phyloP scores from a whole-genome alignment of 148 eudicot genomes.

The Pouteria glomerata region DNA sequence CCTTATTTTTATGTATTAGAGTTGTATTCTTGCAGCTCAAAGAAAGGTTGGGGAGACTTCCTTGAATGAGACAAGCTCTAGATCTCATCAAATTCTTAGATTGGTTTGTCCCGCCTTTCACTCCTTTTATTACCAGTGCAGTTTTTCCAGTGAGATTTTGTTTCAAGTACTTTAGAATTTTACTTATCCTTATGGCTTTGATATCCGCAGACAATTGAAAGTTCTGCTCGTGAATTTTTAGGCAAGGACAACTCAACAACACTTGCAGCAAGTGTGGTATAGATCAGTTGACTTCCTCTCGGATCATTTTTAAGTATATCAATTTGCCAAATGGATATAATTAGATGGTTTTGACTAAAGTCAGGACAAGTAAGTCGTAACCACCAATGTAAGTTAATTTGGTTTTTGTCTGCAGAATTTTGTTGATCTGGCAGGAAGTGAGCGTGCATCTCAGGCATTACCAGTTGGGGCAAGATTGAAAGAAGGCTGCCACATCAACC shows the following conservation, averaged over 20 bases:
- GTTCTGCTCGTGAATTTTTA: slow-evolving; percentile 84
- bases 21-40: slow-evolving; percentile 46
- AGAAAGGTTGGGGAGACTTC: slow-evolving; percentile 84
- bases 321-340: no score
- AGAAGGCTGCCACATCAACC: slow-evolving; percentile 94
- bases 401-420: slow-evolving; percentile 58
- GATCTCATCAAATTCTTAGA: slow-evolving; percentile 92
- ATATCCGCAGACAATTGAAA: slow-evolving; percentile 72
- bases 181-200: slow-evolving; percentile 6
- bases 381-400: not conserved
- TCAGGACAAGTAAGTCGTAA: no score
- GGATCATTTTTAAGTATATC: not conserved
- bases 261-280: slow-evolving; percentile 92
- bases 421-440: slow-evolving; percentile 97
- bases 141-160: not conserved
- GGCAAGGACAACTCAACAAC: slow-evolving; percentile 83
- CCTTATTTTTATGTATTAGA: not conserved
- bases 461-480: slow-evolving; percentile 86
- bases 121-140: not conserved
- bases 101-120: slow-evolving; percentile 36
- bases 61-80: slow-evolving; percentile 81
- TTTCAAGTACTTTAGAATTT: not conserved
- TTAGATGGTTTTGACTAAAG: no score
- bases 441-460: slow-evolving; percentile 92
- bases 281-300: slow-evolving; percentile 2